Conservation (phyloP, 495 filamentous ascomycete genomes). For the Trichoderma orchidacearum region DNA sequence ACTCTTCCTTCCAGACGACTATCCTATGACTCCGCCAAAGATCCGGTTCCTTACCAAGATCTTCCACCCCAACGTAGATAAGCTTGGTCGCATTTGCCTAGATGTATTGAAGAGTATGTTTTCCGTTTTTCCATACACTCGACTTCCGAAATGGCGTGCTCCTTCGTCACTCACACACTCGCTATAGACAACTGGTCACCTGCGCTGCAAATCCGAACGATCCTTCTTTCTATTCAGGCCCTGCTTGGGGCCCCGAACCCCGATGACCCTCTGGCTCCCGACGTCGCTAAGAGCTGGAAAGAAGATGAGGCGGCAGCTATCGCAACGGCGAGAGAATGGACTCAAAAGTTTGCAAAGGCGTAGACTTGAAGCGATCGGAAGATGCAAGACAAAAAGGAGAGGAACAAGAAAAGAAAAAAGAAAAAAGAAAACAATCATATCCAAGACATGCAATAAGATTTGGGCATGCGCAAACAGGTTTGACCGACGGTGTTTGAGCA, state of each 20-base stretch:
- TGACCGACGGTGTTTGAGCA: neutral
- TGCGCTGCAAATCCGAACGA: conserved; percentile 93
- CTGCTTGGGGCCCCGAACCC: conserved; percentile 93
- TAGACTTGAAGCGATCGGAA: conserved; percentile 9
- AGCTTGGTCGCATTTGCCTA: conserved; percentile 89
- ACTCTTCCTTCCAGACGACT: conserved; percentile 97
- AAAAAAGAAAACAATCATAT: neutral
- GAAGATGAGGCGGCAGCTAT: conserved; percentile 87
- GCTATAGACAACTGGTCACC: conserved; percentile 94
- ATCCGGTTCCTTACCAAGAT: conserved; percentile 98
- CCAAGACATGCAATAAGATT: neutral
- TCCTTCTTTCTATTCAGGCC: conserved; percentile 93
- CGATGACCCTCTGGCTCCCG: conserved; percentile 90
- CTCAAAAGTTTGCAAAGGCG: conserved; percentile 58
- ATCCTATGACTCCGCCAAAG: conserved; percentile 97
- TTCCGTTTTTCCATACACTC: neutral
- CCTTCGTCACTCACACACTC: neutral
- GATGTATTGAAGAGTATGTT: conserved; percentile 89
- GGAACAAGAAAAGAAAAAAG: neutral
- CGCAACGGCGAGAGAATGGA: conserved; percentile 82
- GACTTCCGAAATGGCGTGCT: too few relatives aligned
- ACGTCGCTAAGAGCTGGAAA: conserved; percentile 97
- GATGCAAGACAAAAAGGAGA: neutral
- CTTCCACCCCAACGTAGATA: conserved; percentile 98
- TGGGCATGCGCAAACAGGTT: neutral